A percentile compares a stretch with the other conserved stretches of the same genome.
phyloP scores from a whole-genome alignment of 441 rosid genomes.

The Croton setiger region DNA sequence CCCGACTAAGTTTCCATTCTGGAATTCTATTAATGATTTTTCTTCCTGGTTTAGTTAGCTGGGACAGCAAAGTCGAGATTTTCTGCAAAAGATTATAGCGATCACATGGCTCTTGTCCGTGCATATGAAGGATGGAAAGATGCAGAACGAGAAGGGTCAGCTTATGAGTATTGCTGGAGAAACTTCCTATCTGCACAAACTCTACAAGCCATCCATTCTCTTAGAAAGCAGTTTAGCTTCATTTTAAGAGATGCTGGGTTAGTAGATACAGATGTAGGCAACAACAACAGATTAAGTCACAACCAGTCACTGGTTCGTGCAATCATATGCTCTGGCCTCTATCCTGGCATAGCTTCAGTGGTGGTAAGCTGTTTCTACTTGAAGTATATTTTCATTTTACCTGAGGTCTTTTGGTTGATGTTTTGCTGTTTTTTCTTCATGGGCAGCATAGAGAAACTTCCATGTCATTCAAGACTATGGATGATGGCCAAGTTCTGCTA shows the following conservation, averaged over 20 bases:
- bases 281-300: slow-evolving; percentile 82
- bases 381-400: slow-evolving; percentile 13
- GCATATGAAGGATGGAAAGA: slow-evolving; percentile 99
- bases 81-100: slow-evolving; percentile 98
- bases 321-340: slow-evolving; percentile 93
- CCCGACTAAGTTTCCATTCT: background rate
- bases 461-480: slow-evolving; percentile 98
- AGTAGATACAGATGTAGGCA: slow-evolving; percentile 55
- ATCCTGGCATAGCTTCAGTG: slow-evolving; percentile 96
- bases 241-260: slow-evolving; percentile 88
- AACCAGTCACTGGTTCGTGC: slow-evolving; percentile 93
- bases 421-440: slow-evolving; percentile 18
- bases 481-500: slow-evolving; percentile 90
- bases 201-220: slow-evolving; percentile 94
- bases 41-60: slow-evolving; percentile 61
- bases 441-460: slow-evolving; percentile 91
- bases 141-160: slow-evolving; percentile 93
- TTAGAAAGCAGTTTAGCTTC: slow-evolving; percentile 85
- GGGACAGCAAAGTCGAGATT: slow-evolving; percentile 95
- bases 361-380: slow-evolving; percentile 51
- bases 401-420: slow-evolving; percentile 13
- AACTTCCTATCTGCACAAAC: slow-evolving; percentile 97
- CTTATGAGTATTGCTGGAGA: slow-evolving; percentile 99
- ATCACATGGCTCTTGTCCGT: slow-evolving; percentile 99
- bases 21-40: background rate